phyloP scores from a whole-genome alignment of 2,329 filamentous ascomycete species.

The Fusarium sp. region DNA sequence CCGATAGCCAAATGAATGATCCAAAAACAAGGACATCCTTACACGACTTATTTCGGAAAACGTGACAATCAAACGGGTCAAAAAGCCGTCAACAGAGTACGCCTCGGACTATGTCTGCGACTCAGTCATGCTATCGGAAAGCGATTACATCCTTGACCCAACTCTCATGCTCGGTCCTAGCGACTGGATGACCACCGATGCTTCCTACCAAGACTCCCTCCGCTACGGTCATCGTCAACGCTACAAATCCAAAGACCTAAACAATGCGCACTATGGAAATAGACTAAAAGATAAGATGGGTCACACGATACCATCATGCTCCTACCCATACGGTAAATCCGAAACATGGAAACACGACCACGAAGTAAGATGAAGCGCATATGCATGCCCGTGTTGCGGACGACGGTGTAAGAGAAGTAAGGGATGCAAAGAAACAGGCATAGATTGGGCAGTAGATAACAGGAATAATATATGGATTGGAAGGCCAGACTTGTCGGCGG shows the following conservation, averaged over 20 bases:
- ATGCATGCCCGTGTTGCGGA: background rate
- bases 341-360: background rate
- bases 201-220: slow-evolving; percentile 10
- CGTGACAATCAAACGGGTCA: fast-evolving
- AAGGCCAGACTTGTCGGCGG: background rate
- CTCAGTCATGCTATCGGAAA: background rate
- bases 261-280: background rate
- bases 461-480: background rate
- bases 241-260: background rate
- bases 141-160: slow-evolving; percentile 16
- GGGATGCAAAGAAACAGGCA: background rate
- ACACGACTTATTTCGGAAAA: background rate
- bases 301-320: background rate
- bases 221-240: background rate
- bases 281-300: slow-evolving; percentile 9
- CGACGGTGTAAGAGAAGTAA: slow-evolving; percentile 6
- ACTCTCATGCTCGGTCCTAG: background rate
- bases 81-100: background rate
- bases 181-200: background rate
- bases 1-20: background rate
- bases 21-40: background rate
- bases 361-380: background rate
- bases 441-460: background rate
- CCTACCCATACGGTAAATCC: background rate
- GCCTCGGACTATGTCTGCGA: background rate